These are phyloP conservation scores for Remersonia thermophila DNA, from an alignment of 2,329 filamentous ascomycete genomes.

Conservation along the genomic window DNA sequence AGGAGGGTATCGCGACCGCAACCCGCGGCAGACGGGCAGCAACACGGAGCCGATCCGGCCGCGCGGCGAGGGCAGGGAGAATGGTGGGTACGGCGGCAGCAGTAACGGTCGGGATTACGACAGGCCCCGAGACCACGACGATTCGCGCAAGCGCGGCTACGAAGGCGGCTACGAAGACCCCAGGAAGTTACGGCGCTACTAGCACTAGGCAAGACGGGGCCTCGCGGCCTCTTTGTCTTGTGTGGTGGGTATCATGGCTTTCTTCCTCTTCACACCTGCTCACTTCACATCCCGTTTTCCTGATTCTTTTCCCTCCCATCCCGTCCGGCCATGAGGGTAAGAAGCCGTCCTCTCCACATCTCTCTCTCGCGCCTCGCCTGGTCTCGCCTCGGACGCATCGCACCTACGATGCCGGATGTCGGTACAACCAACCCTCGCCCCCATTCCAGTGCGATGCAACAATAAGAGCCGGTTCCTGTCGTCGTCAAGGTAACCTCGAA, in stretches of 20 bases:
- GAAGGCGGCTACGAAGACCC: conserved; percentile 75
- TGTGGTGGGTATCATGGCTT: conserved; percentile 34
- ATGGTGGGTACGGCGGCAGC: conserved; percentile 23
- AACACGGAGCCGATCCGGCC: conserved; percentile 21
- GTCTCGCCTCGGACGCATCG: too few relatives aligned
- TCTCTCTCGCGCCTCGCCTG: too few relatives aligned
- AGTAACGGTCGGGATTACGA: conserved; percentile 36
- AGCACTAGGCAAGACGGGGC: conserved; percentile 12
- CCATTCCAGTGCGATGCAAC: too few relatives aligned
- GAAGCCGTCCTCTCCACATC: too few relatives aligned
- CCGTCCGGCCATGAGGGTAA: conserved; percentile 20
- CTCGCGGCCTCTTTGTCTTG: too few relatives aligned
- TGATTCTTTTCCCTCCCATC: too few relatives aligned
- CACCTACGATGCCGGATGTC: too few relatives aligned
- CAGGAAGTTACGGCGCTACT: conserved; percentile 53
- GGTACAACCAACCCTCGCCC: too few relatives aligned
- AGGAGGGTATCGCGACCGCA: conserved; percentile 43
- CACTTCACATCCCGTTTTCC: too few relatives aligned
- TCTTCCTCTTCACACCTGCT: too few relatives aligned
- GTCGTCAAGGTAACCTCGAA: too few relatives aligned
- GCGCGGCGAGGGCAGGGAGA: conserved; percentile 25
- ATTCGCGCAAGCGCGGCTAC: conserved; percentile 56
- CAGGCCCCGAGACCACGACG: conserved; percentile 33
- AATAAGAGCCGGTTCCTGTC: too few relatives aligned
- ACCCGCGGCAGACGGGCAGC: conserved; percentile 33